These are phyloP conservation scores for Chondrostereum purpureum DNA, from an alignment of 1,284 basidiomycete genomes.

Conservation along the genomic window DNA sequence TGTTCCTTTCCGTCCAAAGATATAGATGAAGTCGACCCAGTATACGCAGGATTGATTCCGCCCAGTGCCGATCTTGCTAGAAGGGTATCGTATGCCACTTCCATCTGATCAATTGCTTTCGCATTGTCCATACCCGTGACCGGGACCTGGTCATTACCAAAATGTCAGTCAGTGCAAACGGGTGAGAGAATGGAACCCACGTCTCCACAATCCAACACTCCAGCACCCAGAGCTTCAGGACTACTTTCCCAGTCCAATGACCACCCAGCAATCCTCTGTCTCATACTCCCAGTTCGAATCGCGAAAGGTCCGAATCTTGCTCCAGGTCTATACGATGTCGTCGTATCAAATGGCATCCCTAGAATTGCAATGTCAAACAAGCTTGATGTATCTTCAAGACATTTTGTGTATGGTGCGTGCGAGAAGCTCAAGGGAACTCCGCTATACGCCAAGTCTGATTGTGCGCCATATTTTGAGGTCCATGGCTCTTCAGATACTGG, in stretches of 20 bases:
- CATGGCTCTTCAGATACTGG: conserved; percentile 17
- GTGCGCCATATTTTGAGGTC: conserved; percentile 21
- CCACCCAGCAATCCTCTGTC: conserved; percentile 39
- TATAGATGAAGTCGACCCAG: conserved; percentile 22
- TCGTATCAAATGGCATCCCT: conserved; percentile 67
- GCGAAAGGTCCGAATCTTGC: conserved; percentile 65
- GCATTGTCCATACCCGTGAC: conserved; percentile 53
- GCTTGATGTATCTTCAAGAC: conserved; percentile 42
- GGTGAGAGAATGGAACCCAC: conserved; percentile 24
- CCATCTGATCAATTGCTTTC: conserved; percentile 58
- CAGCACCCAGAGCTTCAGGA: conserved; percentile 40
- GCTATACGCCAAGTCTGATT: conserved; percentile 18
- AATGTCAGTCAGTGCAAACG: background rate
- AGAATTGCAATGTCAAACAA: conserved; percentile 56
- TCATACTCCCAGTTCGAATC: conserved; percentile 55
- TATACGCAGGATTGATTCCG: conserved; percentile 20
- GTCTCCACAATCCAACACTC: conserved; percentile 62
- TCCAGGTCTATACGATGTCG: conserved; percentile 51
- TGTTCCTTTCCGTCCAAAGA: conserved; percentile 49
- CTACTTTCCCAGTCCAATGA: conserved; percentile 47
- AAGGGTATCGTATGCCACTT: conserved; percentile 53
- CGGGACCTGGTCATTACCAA: conserved; percentile 31
- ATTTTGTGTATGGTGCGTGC: conserved; percentile 49
- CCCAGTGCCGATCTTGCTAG: conserved; percentile 38
- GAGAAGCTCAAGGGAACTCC: conserved; percentile 54